A percentile compares a stretch with the other conserved stretches of the same genome.
phyloP scores from a whole-genome alignment of 2,329 filamentous ascomycete species.

The Zalaria obscura region DNA sequence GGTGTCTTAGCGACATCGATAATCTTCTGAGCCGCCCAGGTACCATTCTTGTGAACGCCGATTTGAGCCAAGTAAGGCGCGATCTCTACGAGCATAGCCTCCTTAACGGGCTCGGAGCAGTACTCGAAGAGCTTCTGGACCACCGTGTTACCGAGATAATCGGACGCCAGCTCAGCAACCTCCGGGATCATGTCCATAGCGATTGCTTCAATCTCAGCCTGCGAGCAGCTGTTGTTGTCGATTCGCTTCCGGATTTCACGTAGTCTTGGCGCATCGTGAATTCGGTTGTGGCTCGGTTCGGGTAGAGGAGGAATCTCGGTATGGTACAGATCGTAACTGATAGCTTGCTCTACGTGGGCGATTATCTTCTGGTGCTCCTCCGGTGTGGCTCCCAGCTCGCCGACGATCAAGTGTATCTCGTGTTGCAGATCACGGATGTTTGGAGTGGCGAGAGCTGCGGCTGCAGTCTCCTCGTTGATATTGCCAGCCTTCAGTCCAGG shows the following conservation, averaged over 20 bases:
- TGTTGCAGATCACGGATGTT: slow-evolving; percentile 62
- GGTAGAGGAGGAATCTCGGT: slow-evolving; percentile 80
- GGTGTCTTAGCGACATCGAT: slow-evolving; percentile 88
- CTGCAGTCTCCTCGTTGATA: slow-evolving; percentile 30
- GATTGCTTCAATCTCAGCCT: slow-evolving; percentile 80
- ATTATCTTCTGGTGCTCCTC: slow-evolving; percentile 64
- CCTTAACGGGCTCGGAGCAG: slow-evolving; percentile 79
- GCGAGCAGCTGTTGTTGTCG: slow-evolving; percentile 79
- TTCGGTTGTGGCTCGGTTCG: slow-evolving; percentile 75
- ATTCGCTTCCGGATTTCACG: slow-evolving; percentile 95
- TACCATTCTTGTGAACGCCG: slow-evolving; percentile 97
- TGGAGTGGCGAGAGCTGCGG: slow-evolving; percentile 50
- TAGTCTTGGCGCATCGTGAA: slow-evolving; percentile 87
- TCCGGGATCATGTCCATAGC: slow-evolving; percentile 91
- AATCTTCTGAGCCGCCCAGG: slow-evolving; percentile 98
- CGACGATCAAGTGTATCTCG: slow-evolving; percentile 75
- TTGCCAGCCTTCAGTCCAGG: slow-evolving; percentile 14
- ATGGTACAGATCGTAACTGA: slow-evolving; percentile 56
- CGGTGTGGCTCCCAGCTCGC: slow-evolving; percentile 72
- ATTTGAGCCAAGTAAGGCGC: slow-evolving; percentile 89
- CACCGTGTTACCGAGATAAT: slow-evolving; percentile 98
- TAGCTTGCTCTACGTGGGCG: slow-evolving; percentile 59
- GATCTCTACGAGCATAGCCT: slow-evolving; percentile 81
- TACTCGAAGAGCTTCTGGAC: slow-evolving; percentile 97
- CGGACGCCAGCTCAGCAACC: slow-evolving; percentile 84